Evolutionary conservation across 2,329 filamentous ascomycete species (phyloP), one percentile per base, ranked within the genome.

Genomic region (Calycina marina): DNA sequence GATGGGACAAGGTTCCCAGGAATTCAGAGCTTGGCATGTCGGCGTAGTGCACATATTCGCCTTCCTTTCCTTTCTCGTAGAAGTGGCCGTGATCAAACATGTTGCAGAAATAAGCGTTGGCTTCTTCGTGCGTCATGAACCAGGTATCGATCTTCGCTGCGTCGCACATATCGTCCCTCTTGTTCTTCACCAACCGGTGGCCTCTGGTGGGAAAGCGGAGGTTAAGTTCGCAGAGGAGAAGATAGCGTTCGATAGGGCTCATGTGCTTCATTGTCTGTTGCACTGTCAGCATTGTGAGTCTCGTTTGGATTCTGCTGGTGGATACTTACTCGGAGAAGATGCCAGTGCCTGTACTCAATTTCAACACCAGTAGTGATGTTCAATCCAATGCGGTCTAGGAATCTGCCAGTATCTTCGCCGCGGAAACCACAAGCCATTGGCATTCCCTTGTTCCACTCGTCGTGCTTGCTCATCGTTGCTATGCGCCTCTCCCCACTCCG

Each of bases 61-160:
- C n/a, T n/a, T n/a, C n/a, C n/a, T n/a, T n/a, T n/a, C n/a, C n/a
- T n/a, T n/a, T n/a, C n/a, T n/a, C n/a, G n/a, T n/a, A n/a, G n/a
- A n/a, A n/a, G n/a, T n/a, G n/a, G n/a, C n/a, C n/a, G n/a, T n/a
- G n/a, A n/a, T n/a, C n/a, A n/a, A n/a, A n/a, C n/a, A n/a, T n/a
- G n/a, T 32, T 13, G 32, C 20, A 31, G 18, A 15, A 16, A 22
- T 32, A 26, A 3, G 20, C 20, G 20, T 22, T 22, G 2, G 20
- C 20, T n/a, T 22, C 20, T 8, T 9, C 8, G 20, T 22, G 8
- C 8, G 8, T 22, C 20, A 22, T 22, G n/a, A 9, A 22, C 20
- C 20, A 22, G 20, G 20, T 22, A 3, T 22, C 20, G n/a, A 8
- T 8, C 20, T 22, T 22, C 8, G n/a, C 20, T n/a, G 2, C 20